A percentile compares a stretch with the other conserved stretches of the same genome.
phyloP scores from a whole-genome alignment of 345 rosid genomes.

The Diplotaxis tenuifolia region DNA sequence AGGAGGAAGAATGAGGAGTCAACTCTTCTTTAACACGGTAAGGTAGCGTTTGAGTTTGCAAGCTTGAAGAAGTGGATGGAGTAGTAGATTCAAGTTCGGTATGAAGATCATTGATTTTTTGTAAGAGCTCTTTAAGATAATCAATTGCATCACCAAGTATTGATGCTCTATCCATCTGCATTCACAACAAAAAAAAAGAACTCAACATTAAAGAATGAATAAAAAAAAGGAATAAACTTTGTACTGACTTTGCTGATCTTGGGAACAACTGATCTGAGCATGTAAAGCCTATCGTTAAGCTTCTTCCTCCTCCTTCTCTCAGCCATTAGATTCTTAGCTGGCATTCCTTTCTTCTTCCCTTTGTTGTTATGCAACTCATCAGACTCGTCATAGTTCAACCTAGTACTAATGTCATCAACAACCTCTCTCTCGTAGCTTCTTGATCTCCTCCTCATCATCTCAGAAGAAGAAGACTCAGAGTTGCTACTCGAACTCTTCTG shows the following conservation, averaged over 20 bases:
- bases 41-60: slow-evolving; percentile 79
- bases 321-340: slow-evolving; percentile 95
- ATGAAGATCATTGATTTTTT: slow-evolving; percentile 86
- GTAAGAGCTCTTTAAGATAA: slow-evolving; percentile 90
- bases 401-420: slow-evolving; percentile 25
- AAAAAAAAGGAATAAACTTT: background rate
- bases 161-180: slow-evolving; percentile 97
- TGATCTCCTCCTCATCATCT: slow-evolving; percentile 38
- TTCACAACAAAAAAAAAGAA: background rate
- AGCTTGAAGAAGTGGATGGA: slow-evolving; percentile 56
- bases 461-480: slow-evolving; percentile 50
- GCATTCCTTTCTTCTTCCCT: slow-evolving; percentile 85
- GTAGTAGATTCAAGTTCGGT: slow-evolving; percentile 75
- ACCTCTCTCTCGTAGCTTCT: slow-evolving; percentile 29
- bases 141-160: slow-evolving; percentile 95
- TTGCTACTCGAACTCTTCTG: slow-evolving; percentile 45
- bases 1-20: slow-evolving; percentile 49
- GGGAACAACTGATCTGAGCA: slow-evolving; percentile 98
- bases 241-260: slow-evolving; percentile 93
- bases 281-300: slow-evolving; percentile 93
- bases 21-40: slow-evolving; percentile 79
- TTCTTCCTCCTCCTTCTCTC: slow-evolving; percentile 96
- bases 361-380: slow-evolving; percentile 53
- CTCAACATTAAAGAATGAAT: background rate
- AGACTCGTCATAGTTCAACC: slow-evolving; percentile 73